Percentiles rank a stretch among this genome's conserved stretches.
Evolutionary conservation across 345 rosid species (phyloP).

Genomic region (Sisymbrium irio): DNA sequence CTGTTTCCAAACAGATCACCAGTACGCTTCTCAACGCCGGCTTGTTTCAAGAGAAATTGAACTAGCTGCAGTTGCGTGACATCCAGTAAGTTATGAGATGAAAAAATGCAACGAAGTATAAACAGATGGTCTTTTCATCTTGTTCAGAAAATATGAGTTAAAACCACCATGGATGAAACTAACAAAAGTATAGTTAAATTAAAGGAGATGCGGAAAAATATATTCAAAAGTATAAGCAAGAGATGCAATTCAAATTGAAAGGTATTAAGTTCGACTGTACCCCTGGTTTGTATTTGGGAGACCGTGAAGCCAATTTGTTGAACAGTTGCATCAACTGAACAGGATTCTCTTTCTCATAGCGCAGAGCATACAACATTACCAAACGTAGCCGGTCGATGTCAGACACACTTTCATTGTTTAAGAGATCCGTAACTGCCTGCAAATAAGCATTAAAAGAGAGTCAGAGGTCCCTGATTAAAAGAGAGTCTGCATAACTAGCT

Average conservation of each 20-base stretch:
- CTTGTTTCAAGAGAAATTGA: constrained; percentile 93
- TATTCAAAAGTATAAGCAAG: neutral
- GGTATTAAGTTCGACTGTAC: constrained; percentile 40
- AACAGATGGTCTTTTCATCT: neutral
- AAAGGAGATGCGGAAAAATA: neutral
- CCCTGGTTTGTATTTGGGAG: constrained; percentile 95
- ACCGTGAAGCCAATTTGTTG: constrained; percentile 83
- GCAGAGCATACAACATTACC: constrained; percentile 92
- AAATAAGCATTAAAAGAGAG: constrained; percentile 28
- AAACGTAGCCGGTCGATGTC: constrained; percentile 82
- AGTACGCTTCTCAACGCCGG: constrained; percentile 87
- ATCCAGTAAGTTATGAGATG: constrained; percentile 29
- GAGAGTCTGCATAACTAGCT: neutral
- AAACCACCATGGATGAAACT: neutral
- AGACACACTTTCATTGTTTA: constrained; percentile 78
- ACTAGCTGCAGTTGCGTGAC: constrained; percentile 66
- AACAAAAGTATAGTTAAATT: no score
- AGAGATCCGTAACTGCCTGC: constrained; percentile 91
- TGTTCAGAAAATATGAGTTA: constrained; percentile 1
- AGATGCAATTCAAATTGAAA: constrained; percentile 9
- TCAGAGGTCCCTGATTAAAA: constrained; percentile 17
- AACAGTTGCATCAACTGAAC: constrained; percentile 97
- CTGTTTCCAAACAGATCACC: constrained; percentile 96
- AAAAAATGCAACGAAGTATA: neutral
- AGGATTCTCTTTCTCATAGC: constrained; percentile 96